Conservation (phyloP, 176 grass and related monocot genomes). For the Avena insularis region DNA sequence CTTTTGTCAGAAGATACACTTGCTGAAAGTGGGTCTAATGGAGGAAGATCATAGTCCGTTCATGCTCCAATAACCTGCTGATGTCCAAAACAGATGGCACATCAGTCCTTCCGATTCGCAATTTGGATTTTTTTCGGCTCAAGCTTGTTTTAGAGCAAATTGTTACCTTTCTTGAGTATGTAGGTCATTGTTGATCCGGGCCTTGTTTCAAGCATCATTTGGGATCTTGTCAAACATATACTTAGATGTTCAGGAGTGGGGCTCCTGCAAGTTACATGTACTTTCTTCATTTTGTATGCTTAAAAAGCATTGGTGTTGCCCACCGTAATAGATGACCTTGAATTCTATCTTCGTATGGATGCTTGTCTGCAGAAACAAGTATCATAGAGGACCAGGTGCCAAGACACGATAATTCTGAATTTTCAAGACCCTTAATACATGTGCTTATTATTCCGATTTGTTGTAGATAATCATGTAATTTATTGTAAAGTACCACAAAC, state of each 20-base stretch:
- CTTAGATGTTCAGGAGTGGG: constrained; percentile 75
- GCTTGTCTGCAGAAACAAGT: no score
- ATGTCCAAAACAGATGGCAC: constrained; percentile 34
- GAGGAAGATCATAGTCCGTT: constrained; percentile 85
- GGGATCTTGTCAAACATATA: constrained; percentile 94
- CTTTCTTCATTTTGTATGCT: constrained; percentile 31
- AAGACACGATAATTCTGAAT: no score
- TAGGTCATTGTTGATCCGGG: constrained; percentile 82
- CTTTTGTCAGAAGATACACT: constrained; percentile 32
- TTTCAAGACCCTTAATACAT: no score
- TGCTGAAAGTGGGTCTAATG: constrained; percentile 57
- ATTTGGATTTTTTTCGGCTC: background rate
- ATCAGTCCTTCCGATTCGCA: constrained; percentile 27
- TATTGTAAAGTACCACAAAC: no score
- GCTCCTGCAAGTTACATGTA: constrained; percentile 31
- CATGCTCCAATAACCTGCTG: constrained; percentile 68
- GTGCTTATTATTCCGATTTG: no score
- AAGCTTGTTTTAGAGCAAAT: background rate
- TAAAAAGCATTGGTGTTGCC: background rate
- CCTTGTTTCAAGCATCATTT: constrained; percentile 88
- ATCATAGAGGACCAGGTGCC: no score
- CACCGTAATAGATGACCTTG: background rate
- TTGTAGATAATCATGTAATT: no score
- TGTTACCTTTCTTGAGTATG: constrained; percentile 91
- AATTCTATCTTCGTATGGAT: background rate